Base-by-base conservation (phyloP, 1,284 basidiomycete genomes). In the Moesziomyces aphidis region DNA sequence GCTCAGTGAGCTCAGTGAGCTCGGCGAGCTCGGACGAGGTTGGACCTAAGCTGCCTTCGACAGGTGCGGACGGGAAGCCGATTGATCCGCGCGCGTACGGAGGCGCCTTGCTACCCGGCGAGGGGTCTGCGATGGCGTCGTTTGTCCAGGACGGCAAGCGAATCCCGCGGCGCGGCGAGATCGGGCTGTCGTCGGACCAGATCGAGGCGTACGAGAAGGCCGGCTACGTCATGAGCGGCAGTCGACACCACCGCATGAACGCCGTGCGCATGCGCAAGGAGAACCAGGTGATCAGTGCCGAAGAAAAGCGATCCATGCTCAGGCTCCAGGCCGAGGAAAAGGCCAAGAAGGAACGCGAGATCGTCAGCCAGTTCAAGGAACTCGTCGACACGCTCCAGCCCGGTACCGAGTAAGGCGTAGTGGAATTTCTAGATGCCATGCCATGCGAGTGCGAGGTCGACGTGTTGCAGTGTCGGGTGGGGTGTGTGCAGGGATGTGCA, bases 161-260 rank as follows among this genome's bases (percentile, higher is more conserved):
- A 82, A 99, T 99, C 80, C 96, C 96, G 4, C 93, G 96, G 64
- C 93, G 97, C 88, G 97, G 96, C 86, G 96, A 99, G 87, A 98
- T 99, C 79, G 97, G 96, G 51, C 87, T 99, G 66, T 91, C 92
- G 17, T 90, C 92, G 9, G 90, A 91, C 24, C 90, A 93, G 84
- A 99, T 99, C 79, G 93, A 92, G 22, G 85, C 88, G 79, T 97
- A 89, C 86, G 96, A 99, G 87, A 82, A 87, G 43, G 92, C 92
- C 19, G 96, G 96, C n/a, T 99, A 96, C 85, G 96, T 99, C 60
- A 99, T 99, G 97, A 94, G 92, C 80, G 96, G 96, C 47, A 93
- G 91, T 81, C 88, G 96, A 61, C 95, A 99, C 68, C 72, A 79
- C 54, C 66, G 85, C 21, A 97, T 97, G 95, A 97, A 84, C 43